phyloP scores from a whole-genome alignment of 2,329 filamentous ascomycete genomes.

The Penicillium hordei region DNA sequence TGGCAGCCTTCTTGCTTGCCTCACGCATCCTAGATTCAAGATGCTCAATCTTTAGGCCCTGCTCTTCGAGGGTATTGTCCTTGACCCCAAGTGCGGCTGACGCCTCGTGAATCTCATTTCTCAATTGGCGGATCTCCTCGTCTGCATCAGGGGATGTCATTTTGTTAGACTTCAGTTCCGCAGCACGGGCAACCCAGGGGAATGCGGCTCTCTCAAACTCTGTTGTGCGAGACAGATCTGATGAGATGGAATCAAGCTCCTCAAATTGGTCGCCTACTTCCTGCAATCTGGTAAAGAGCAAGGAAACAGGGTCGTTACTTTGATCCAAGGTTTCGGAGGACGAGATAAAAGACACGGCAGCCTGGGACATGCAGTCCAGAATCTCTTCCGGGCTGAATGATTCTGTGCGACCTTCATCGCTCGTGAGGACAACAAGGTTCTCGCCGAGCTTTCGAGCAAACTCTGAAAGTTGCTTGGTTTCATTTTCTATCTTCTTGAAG shows the following conservation, averaged over 20 bases:
- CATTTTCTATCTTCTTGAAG: slow-evolving; percentile 69
- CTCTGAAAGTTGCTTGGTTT: slow-evolving; percentile 64
- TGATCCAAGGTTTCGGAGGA: slow-evolving; percentile 30
- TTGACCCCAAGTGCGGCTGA: slow-evolving; percentile 69
- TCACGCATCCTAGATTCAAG: slow-evolving; percentile 85
- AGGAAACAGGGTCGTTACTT: slow-evolving; percentile 62
- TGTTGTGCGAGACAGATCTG: slow-evolving; percentile 68
- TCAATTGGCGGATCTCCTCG: slow-evolving; percentile 76
- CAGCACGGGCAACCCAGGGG: slow-evolving; percentile 81
- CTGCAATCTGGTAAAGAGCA: slow-evolving; percentile 67
- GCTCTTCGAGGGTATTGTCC: slow-evolving; percentile 80
- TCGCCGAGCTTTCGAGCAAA: slow-evolving; percentile 67
- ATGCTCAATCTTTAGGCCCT: slow-evolving; percentile 89
- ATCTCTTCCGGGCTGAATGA: slow-evolving; percentile 68
- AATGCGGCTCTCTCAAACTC: slow-evolving; percentile 75
- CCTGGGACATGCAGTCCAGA: slow-evolving; percentile 55
- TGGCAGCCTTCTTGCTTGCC: slow-evolving; percentile 69
- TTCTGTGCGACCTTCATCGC: slow-evolving; percentile 69
- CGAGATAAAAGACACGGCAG: slow-evolving; percentile 27
- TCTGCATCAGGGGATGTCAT: slow-evolving; percentile 78
- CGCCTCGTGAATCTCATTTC: slow-evolving; percentile 76
- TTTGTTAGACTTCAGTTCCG: slow-evolving; percentile 80
- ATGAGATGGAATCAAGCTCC: slow-evolving; percentile 69
- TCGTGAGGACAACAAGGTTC: slow-evolving; percentile 64
- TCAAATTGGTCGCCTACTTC: slow-evolving; percentile 63